phyloP scores from a whole-genome alignment of 805 yeast genomes.

The Vanderwaltozyma polyspora region DNA sequence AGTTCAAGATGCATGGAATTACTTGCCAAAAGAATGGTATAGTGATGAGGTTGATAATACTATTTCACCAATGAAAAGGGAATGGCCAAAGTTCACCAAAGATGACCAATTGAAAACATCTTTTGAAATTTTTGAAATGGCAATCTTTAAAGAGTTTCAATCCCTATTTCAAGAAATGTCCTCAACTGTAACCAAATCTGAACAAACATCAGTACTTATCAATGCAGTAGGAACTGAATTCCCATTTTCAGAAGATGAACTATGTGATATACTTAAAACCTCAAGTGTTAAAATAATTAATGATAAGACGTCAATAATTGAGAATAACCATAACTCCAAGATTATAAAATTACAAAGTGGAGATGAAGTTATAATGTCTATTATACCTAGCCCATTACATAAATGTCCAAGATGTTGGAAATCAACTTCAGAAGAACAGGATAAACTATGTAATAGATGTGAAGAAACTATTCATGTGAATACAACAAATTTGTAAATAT shows the following conservation, averaged over 20 bases:
- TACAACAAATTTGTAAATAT: too few relatives aligned
- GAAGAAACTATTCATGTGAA: slow-evolving; percentile 30
- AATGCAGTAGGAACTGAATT: slow-evolving; percentile 2
- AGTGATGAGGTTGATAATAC: too few relatives aligned
- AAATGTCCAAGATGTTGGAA: slow-evolving; percentile 98
- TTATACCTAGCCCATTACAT: slow-evolving; percentile 29
- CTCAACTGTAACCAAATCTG: slow-evolving; percentile 17
- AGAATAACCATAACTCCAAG: too few relatives aligned
- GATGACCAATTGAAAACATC: not conserved
- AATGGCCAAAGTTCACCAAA: slow-evolving; percentile 2
- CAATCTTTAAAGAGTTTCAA: slow-evolving; percentile 13
- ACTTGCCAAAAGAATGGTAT: slow-evolving; percentile 31
- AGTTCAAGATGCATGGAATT: slow-evolving; percentile 82
- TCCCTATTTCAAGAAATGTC: slow-evolving; percentile 8
- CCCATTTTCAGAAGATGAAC: slow-evolving; percentile 29
- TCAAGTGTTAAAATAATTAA: slow-evolving; percentile 41
- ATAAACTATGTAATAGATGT: slow-evolving; percentile 60
- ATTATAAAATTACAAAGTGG: not conserved
- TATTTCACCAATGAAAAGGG: slow-evolving; percentile 11
- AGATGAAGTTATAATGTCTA: slow-evolving; percentile 6
- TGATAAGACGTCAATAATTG: slow-evolving; percentile 5
- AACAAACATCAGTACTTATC: slow-evolving; percentile 23
- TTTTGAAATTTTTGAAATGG: slow-evolving; percentile 13
- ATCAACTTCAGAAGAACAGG: slow-evolving; percentile 40
- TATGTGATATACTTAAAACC: slow-evolving; percentile 51